Evolutionary conservation across 2,329 filamentous ascomycete species (phyloP).

Genomic region (Tolypocladium cylindrosporum): DNA sequence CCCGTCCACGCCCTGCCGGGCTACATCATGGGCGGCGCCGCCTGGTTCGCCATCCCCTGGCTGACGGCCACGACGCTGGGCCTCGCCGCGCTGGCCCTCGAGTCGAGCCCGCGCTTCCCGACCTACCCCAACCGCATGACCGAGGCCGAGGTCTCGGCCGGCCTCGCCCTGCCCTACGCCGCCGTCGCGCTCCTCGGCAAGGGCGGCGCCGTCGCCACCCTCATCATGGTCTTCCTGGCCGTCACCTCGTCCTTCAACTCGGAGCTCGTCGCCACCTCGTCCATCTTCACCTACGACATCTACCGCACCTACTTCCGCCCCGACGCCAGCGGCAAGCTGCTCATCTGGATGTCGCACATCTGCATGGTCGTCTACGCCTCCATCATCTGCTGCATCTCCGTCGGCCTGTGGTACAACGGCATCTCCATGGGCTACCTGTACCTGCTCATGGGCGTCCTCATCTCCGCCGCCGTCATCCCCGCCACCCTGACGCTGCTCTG

Average conservation of each 20-base stretch:
- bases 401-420: constrained; percentile 62
- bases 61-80: constrained; percentile 83
- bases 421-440: constrained; percentile 87
- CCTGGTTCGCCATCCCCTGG: constrained; percentile 92
- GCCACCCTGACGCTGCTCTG: constrained; percentile 73
- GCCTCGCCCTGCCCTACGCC: constrained; percentile 75
- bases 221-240: constrained; percentile 82
- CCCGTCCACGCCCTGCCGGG: constrained; percentile 80
- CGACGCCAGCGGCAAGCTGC: constrained; percentile 57
- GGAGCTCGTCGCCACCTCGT: constrained; percentile 78
- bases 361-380: constrained; percentile 63
- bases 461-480: constrained; percentile 75
- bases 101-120: constrained; percentile 62
- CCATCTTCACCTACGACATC: constrained; percentile 78
- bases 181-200: constrained; percentile 75
- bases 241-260: constrained; percentile 77
- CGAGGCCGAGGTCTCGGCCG: constrained; percentile 66
- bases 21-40: constrained; percentile 77
- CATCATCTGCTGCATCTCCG: constrained; percentile 68
- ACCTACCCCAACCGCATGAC: constrained; percentile 65
- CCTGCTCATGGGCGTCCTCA: constrained; percentile 85
- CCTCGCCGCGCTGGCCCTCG: constrained; percentile 68
- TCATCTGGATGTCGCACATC: constrained; percentile 72
- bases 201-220: constrained; percentile 67
- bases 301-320: constrained; percentile 85